phyloP scores from a whole-genome alignment of 1,284 basidiomycete genomes.

The Apiotrichum porosum region DNA sequence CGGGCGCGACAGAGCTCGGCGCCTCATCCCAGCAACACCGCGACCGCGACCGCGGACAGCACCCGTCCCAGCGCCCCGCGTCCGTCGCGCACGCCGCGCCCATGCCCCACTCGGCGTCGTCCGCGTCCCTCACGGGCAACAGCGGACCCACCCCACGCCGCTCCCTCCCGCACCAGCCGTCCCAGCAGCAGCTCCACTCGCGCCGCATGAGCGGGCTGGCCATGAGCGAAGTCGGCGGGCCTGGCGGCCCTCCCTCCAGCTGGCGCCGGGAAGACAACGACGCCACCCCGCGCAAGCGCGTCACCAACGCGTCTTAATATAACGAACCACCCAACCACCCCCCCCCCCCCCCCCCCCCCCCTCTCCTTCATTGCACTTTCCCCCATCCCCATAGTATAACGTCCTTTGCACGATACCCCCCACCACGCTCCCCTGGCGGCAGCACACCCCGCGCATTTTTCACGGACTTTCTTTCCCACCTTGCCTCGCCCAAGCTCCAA shows the following conservation, averaged over 20 bases:
- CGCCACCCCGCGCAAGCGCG: constrained; percentile 11
- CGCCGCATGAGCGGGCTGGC: constrained; percentile 7
- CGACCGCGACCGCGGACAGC: no score
- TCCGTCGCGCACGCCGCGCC: no score
- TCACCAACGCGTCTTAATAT: constrained; percentile 10
- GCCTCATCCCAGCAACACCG: no score
- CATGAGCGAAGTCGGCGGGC: constrained; percentile 10
- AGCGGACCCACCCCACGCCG: no score
- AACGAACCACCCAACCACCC: background rate
- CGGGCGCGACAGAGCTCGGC: no score
- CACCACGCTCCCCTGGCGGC: no score
- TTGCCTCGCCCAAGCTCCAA: no score
- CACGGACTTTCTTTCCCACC: no score
- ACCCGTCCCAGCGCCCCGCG: no score
- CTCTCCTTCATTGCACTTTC: background rate
- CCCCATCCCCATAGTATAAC: background rate
- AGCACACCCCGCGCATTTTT: no score
- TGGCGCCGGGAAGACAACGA: constrained; percentile 11
- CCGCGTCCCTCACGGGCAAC: constrained; percentile 1
- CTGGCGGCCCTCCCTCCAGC: constrained; percentile 4
- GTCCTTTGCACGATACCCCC: no score
- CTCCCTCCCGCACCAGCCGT: background rate
- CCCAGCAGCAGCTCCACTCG: constrained; percentile 2
- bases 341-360: background rate
- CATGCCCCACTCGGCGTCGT: no score